Base-by-base conservation (phyloP, 768 basidiomycete genomes). In the Hydnum rufescens region DNA sequence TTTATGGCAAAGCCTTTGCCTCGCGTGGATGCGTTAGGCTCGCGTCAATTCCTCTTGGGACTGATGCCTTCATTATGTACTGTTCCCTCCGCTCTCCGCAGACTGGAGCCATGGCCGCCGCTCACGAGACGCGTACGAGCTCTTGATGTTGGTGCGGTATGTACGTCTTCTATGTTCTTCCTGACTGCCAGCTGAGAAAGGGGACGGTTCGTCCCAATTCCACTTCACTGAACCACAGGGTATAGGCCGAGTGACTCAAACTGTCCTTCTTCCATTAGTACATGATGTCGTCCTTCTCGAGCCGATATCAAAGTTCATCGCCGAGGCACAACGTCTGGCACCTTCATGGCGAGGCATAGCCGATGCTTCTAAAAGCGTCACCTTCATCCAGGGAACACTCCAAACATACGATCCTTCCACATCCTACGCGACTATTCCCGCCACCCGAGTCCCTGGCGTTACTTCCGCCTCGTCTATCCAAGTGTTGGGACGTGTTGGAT, bases 201-300 rank as follows among this genome's bases (percentile, higher is more conserved):
- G n/a, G n/a, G n/a, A n/a, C n/a, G n/a, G n/a, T n/a, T n/a, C n/a
- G n/a, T n/a, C n/a, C n/a, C n/a, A n/a, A n/a, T n/a, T n/a, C n/a
- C n/a, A 23, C 16, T 44, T 31, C 18, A 13, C 22, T 16, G 18
- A 51, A 13, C 16, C 8, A 19, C 26, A 55, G 4, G 93, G 93
- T 6, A 80, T 99, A 47, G 93, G 93, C 6, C 79, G 93, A 51
- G 89, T 95, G 26, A 93, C 90, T 0, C 70, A 76, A 2, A 78
- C 84, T 58, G 86, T 90, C 8, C 76, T 99, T 31, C 74, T 96
- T n/a, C 82, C 81, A 59, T 78, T 96, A 51, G 74, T 90, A 56
- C 74, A 78, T 23, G 82, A 88, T 58, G 87, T 96, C 47, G 78
- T 89, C 42, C 75, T 93, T 52, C 73, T 93, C 53, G 93, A 97